A percentile compares a stretch with the other conserved stretches of the same genome.
phyloP scores from a whole-genome alignment of 495 filamentous ascomycete species.

The Aspergillus affinis region DNA sequence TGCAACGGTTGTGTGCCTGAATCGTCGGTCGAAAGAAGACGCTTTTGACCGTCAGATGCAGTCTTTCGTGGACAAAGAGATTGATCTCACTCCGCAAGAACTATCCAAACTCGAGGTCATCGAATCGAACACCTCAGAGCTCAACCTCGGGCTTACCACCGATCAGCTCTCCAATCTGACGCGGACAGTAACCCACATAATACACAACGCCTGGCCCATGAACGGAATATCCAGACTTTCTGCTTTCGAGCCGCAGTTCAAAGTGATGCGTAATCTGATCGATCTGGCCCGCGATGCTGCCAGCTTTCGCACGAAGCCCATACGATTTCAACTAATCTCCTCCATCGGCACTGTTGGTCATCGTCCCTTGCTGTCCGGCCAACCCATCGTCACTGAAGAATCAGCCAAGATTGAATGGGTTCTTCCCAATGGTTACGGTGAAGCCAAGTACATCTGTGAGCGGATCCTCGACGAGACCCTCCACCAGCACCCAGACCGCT shows the following conservation, averaged over 20 bases:
- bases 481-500: constrained; percentile 38
- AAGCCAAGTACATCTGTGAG: constrained; percentile 54
- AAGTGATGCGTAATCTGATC: constrained; percentile 45
- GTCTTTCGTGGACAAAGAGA: constrained; percentile 34
- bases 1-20: constrained; percentile 46
- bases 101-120: constrained; percentile 29
- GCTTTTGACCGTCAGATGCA: constrained; percentile 30
- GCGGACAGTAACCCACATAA: constrained; percentile 49
- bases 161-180: constrained; percentile 39
- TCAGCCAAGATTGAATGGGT: constrained; percentile 31
- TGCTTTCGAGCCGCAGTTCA: constrained; percentile 51
- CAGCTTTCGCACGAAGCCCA: constrained; percentile 15
- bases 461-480: constrained; percentile 50
- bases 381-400: constrained; percentile 29
- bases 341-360: constrained; percentile 51
- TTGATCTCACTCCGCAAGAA: constrained; percentile 26
- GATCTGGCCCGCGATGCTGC: constrained; percentile 42
- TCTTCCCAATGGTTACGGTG: constrained; percentile 47
- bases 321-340: constrained; percentile 54
- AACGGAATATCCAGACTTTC: constrained; percentile 41
- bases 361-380: constrained; percentile 32
- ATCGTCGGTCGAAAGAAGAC: constrained; percentile 24
- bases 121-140: constrained; percentile 42
- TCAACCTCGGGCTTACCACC: constrained; percentile 43
- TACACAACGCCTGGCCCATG: constrained; percentile 63